Conservation (phyloP, 1,139 yeast genomes). For the Blastobotrys malaysiensis region DNA sequence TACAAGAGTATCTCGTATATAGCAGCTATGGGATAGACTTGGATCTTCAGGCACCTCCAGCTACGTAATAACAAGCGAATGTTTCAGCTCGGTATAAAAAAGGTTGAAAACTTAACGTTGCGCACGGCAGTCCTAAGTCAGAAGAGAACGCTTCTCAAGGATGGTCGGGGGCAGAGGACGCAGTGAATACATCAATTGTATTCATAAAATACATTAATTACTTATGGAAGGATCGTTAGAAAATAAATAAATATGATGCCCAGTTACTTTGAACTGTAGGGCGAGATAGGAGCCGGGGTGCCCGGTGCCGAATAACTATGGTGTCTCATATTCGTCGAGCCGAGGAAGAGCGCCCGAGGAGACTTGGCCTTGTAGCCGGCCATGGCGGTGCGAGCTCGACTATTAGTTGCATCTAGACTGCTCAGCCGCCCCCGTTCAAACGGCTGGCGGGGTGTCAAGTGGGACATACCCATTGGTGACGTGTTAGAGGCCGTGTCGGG, state of each 20-base stretch:
- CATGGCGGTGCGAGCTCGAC: neutral
- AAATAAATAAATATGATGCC: neutral
- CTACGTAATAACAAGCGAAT: no score
- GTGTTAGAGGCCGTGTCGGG: neutral
- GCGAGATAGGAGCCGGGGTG: neutral
- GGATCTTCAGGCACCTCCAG: no score
- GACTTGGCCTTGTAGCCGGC: neutral
- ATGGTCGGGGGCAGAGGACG: no score
- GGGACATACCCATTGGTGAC: neutral
- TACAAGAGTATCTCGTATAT: no score
- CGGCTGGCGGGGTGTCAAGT: neutral
- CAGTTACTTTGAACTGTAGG: neutral
- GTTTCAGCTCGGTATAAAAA: no score
- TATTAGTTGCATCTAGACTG: neutral
- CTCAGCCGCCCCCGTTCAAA: neutral
- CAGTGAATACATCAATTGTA: conserved; percentile 6
- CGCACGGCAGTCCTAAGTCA: no score
- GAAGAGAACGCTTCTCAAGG: no score
- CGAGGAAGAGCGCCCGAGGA: neutral
- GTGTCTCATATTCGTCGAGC: neutral
- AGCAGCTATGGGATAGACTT: no score
- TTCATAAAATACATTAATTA: neutral
- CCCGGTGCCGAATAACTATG: neutral
- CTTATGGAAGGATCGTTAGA: neutral
- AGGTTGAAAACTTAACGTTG: no score